phyloP scores from a whole-genome alignment of 2,329 filamentous ascomycete species.

The Juglanconis oblonga region DNA sequence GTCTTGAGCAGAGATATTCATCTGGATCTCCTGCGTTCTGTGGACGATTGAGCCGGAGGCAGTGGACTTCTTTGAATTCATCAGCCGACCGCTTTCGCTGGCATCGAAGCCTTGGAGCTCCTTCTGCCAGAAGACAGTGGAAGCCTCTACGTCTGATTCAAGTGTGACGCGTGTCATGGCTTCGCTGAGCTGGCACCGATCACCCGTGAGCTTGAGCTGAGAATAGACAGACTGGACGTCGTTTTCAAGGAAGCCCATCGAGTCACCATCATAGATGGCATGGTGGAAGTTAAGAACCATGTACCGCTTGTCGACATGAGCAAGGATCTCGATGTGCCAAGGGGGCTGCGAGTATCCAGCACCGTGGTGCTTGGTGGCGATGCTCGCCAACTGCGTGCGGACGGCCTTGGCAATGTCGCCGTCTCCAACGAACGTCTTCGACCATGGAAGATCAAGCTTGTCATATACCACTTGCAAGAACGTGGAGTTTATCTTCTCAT shows the following conservation, averaged over 20 bases:
- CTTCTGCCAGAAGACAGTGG: neutral
- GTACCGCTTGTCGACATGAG: slow-evolving; percentile 21
- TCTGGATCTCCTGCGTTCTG: neutral
- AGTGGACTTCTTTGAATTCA: too few species aligned
- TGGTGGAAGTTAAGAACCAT: slow-evolving; percentile 50
- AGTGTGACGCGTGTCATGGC: neutral
- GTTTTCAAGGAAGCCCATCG: slow-evolving; percentile 28
- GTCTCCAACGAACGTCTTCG: too few species aligned
- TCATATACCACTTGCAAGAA: slow-evolving; percentile 20
- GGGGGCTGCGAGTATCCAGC: slow-evolving; percentile 23
- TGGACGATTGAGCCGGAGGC: neutral
- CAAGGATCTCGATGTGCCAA: slow-evolving; percentile 32
- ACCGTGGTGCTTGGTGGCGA: too few species aligned
- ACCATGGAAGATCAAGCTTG: too few species aligned
- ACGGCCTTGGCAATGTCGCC: slow-evolving; percentile 6
- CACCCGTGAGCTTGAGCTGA: slow-evolving; percentile 17
- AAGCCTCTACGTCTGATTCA: neutral
- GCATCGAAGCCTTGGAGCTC: neutral
- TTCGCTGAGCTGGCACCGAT: slow-evolving; percentile 17
- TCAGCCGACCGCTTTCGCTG: too few species aligned
- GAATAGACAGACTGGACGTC: slow-evolving; percentile 34
- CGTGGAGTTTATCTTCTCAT: slow-evolving; percentile 11
- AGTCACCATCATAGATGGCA: slow-evolving; percentile 60
- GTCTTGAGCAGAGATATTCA: slow-evolving; percentile 5
- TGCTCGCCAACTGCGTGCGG: neutral